These are phyloP conservation scores for Cordyceps tenuipes DNA, from an alignment of 2,329 filamentous ascomycete species.

Conservation along the genomic window DNA sequence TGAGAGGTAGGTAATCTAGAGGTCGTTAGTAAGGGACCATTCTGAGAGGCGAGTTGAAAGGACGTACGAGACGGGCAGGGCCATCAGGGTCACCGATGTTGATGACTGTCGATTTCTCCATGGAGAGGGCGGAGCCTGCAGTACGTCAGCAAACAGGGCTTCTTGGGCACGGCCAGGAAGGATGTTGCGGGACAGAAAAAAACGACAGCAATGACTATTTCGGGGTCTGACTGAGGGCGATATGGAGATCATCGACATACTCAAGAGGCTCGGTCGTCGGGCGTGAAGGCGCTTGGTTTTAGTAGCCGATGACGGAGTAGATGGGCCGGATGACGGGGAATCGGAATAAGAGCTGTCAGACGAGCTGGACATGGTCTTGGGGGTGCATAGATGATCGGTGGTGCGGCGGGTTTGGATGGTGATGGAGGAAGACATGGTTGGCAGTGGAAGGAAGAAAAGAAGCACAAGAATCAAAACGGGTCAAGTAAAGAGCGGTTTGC, in stretches of 20 bases:
- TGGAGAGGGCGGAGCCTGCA: slow-evolving; percentile 61
- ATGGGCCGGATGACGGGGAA: slow-evolving; percentile 45
- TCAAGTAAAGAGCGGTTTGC: not conserved
- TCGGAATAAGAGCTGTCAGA: slow-evolving; percentile 32
- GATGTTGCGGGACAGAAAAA: not conserved
- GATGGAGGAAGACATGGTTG: slow-evolving; percentile 59
- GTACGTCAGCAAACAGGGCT: not conserved
- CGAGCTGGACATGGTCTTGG: slow-evolving; percentile 41
- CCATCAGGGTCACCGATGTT: slow-evolving; percentile 69
- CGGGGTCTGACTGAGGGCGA: not conserved
- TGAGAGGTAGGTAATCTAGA: slow-evolving; percentile 69
- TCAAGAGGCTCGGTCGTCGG: slow-evolving; percentile 54
- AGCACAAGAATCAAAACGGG: not conserved
- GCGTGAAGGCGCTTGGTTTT: slow-evolving; percentile 42
- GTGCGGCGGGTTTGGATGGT: slow-evolving; percentile 48
- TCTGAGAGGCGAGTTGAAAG: not conserved
- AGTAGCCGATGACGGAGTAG: slow-evolving; percentile 45
- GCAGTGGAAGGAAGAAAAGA: not conserved
- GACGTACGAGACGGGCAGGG: slow-evolving; percentile 59
- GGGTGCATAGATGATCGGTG: slow-evolving; percentile 27
- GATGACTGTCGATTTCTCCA: slow-evolving; percentile 71
- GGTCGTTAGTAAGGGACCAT: not conserved
- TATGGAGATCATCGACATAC: slow-evolving; percentile 28
- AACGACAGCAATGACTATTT: not conserved
- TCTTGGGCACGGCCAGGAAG: not conserved